Evolutionary conservation across 306 rosid species (phyloP).

Genomic region (Glycine tomentella): DNA sequence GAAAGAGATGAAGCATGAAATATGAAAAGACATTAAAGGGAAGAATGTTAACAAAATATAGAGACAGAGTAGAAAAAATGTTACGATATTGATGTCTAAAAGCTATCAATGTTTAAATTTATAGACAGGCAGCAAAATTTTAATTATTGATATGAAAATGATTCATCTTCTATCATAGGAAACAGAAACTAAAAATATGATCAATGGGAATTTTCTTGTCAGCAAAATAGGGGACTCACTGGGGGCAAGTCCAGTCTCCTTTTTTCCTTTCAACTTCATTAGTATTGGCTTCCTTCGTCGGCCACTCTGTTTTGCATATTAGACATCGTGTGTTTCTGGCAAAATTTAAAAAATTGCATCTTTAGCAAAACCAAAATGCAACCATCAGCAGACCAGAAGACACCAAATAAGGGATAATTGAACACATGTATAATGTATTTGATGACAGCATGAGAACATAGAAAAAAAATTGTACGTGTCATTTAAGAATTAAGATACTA

Average conservation of each 20-base stretch:
- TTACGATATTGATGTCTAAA: neutral
- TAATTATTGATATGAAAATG: conserved; percentile 7
- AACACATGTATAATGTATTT: conserved; percentile 28
- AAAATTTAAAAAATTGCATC: conserved; percentile 87
- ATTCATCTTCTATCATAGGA: conserved; percentile 24
- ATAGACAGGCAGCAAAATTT: neutral
- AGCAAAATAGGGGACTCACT: conserved; percentile 57
- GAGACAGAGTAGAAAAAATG: too few species aligned
- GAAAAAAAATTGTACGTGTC: too few species aligned
- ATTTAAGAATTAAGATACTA: conserved; percentile 27
- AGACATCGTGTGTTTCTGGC: conserved; percentile 68
- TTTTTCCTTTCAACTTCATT: conserved; percentile 65
- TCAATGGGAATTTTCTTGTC: conserved; percentile 24
- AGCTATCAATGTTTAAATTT: conserved; percentile 1
- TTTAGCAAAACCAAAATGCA: conserved; percentile 57
- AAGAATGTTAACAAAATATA: too few species aligned
- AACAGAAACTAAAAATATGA: conserved; percentile 25
- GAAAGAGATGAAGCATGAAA: too few species aligned
- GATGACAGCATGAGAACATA: neutral
- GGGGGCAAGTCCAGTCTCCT: conserved; percentile 91
- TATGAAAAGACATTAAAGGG: too few species aligned
- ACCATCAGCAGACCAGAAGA: conserved; percentile 38
- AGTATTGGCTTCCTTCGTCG: conserved; percentile 48
- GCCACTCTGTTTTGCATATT: conserved; percentile 75
- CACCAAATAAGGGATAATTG: conserved; percentile 16